Conservation (phyloP, 2,329 filamentous ascomycete species). For the Hawksworthiomyces lignivorus region DNA sequence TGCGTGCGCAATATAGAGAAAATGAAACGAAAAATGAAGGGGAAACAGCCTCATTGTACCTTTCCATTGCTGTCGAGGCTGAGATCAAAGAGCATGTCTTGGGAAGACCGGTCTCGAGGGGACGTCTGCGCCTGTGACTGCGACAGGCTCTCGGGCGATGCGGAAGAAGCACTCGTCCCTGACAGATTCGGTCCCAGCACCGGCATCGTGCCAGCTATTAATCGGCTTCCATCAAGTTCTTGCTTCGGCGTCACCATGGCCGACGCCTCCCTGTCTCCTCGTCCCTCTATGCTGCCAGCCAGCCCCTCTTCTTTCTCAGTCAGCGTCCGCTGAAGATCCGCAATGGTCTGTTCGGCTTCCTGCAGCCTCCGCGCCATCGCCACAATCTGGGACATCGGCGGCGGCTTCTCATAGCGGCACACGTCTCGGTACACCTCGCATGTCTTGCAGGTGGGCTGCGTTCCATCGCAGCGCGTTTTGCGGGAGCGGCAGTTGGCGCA, state of each 20-base stretch:
- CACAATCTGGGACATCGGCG: slow-evolving; percentile 24
- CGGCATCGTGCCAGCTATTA: too few species aligned
- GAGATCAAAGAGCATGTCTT: slow-evolving; percentile 16
- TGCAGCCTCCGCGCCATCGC: slow-evolving; percentile 22
- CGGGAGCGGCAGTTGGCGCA: slow-evolving; percentile 18
- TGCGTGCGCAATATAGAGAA: too few species aligned
- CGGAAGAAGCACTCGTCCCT: too few species aligned
- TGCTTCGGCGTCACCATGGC: not conserved
- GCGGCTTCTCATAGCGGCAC: slow-evolving; percentile 25
- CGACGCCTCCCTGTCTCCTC: not conserved
- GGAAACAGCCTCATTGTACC: slow-evolving; percentile 8
- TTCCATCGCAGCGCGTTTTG: slow-evolving; percentile 21
- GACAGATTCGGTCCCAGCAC: too few species aligned
- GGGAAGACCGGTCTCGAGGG: slow-evolving; percentile 8
- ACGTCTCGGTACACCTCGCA: slow-evolving; percentile 24
- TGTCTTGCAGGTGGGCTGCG: slow-evolving; percentile 23
- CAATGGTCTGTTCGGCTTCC: slow-evolving; percentile 18
- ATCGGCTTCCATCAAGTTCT: not conserved
- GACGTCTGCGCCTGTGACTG: not conserved
- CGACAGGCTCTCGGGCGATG: too few species aligned
- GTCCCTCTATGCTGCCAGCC: too few species aligned
- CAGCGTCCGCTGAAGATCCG: slow-evolving; percentile 12
- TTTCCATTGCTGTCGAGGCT: slow-evolving; percentile 19
- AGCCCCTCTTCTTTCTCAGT: too few species aligned
- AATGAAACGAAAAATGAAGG: not conserved